phyloP scores from a whole-genome alignment of 805 yeast genomes.

The Komagataella kurtzmanii region DNA sequence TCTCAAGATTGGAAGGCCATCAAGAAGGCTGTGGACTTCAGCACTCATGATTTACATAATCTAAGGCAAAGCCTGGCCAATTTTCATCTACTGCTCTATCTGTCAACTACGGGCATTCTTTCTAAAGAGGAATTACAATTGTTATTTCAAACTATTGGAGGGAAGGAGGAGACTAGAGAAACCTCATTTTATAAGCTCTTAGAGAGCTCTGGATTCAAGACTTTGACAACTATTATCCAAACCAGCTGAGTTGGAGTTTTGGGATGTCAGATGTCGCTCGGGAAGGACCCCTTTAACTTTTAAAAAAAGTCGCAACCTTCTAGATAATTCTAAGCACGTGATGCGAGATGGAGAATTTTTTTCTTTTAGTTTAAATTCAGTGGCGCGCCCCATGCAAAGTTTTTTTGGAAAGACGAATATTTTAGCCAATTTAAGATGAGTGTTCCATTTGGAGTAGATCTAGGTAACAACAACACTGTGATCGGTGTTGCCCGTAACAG shows the following conservation, averaged over 20 bases:
- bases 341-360: not conserved
- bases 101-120: constrained; percentile 42
- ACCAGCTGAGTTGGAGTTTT: not conserved
- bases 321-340: not conserved
- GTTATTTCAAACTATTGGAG: constrained; percentile 33
- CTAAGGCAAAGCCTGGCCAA: constrained; percentile 33
- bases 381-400: not conserved
- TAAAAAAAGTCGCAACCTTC: not conserved
- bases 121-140: constrained; percentile 37
- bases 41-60: constrained; percentile 25
- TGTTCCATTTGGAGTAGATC: constrained; percentile 94
- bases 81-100: constrained; percentile 61
- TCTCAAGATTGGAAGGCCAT: constrained; percentile 53
- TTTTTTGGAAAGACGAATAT: not conserved
- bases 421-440: constrained; percentile 41
- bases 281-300: not conserved
- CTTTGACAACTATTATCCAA: constrained; percentile 40
- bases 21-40: constrained; percentile 5
- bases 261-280: not conserved
- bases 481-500: constrained; percentile 95
- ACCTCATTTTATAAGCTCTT: constrained; percentile 25
- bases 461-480: constrained; percentile 90
- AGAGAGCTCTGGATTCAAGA: constrained; percentile 73
- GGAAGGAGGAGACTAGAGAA: constrained; percentile 24
- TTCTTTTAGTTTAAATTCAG: not conserved